phyloP scores from a whole-genome alignment of 345 rosid genomes.

The Salix purpurea region DNA sequence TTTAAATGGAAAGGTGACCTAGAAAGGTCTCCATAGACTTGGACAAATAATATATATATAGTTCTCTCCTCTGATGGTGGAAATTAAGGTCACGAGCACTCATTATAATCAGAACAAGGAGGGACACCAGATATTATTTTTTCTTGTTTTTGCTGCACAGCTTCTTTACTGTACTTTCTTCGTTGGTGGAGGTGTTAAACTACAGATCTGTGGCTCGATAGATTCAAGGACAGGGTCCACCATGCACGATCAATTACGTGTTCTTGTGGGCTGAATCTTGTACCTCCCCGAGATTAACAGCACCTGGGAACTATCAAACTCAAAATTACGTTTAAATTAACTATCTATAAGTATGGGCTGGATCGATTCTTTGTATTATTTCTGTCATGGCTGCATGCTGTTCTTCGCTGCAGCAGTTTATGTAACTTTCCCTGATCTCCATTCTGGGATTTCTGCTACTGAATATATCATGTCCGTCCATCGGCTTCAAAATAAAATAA shows the following conservation, averaged over 20 bases:
- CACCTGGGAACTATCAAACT: background rate
- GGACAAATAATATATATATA: background rate
- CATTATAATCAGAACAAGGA: background rate
- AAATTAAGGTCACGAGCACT: constrained; percentile 4
- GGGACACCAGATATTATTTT: background rate
- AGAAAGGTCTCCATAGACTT: constrained; percentile 12
- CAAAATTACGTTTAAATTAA: background rate
- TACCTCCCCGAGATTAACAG: background rate
- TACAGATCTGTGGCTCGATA: background rate
- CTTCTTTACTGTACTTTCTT: too few relatives aligned
- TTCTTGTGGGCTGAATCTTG: background rate
- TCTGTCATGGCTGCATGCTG: background rate
- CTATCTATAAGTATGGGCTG: too few relatives aligned
- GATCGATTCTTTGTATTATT: too few relatives aligned
- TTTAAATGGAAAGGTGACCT: constrained; percentile 25
- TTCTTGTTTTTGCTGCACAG: background rate
- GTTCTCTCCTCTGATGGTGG: constrained; percentile 9
- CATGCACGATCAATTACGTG: background rate
- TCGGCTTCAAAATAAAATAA: background rate
- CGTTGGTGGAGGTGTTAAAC: background rate
- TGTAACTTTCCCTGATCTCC: background rate
- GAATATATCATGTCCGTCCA: background rate
- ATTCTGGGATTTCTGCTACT: background rate
- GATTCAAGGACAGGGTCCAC: too few relatives aligned
- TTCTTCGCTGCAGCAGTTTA: background rate